Percentiles rank a stretch among this genome's conserved stretches.
Conservation (phyloP, 441 rosid genomes). For the Jatropha multifida region DNA sequence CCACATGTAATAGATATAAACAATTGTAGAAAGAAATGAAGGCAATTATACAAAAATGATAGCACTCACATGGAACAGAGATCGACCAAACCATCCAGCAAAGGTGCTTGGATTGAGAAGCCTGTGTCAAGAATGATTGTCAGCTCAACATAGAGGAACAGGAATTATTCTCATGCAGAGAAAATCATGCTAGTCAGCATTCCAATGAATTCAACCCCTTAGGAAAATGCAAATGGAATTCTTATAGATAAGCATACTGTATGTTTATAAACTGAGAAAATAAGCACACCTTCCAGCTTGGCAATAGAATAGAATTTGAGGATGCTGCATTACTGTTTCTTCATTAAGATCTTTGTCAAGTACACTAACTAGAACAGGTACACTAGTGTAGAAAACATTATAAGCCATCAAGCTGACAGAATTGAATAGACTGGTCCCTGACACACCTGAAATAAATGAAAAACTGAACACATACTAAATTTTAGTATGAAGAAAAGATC, state of each 20-base stretch:
- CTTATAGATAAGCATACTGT: too few species aligned
- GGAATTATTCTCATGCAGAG: not conserved
- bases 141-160: constrained; percentile 13
- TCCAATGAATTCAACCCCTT: not conserved
- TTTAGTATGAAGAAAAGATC: constrained; percentile 43
- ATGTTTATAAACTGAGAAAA: not conserved
- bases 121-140: constrained; percentile 49
- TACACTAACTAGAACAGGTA: constrained; percentile 91
- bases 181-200: constrained; percentile 14
- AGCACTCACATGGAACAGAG: constrained; percentile 91
- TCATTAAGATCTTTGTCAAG: constrained; percentile 98
- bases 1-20: not conserved
- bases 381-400: constrained; percentile 95
- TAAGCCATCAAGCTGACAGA: constrained; percentile 99
- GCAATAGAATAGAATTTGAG: constrained; percentile 95
- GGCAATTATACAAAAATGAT: not conserved
- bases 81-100: constrained; percentile 99
- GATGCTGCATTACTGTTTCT: constrained; percentile 96
- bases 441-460: constrained; percentile 99
- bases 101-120: constrained; percentile 98
- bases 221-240: not conserved
- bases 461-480: constrained; percentile 53
- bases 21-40: not conserved
- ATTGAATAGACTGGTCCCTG: constrained; percentile 99
- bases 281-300: constrained; percentile 93